Percentiles rank a stretch among this genome's conserved stretches.
Evolutionary conservation across 495 filamentous ascomycete genomes (phyloP).

Genomic region (Pyrenula massariospora): DNA sequence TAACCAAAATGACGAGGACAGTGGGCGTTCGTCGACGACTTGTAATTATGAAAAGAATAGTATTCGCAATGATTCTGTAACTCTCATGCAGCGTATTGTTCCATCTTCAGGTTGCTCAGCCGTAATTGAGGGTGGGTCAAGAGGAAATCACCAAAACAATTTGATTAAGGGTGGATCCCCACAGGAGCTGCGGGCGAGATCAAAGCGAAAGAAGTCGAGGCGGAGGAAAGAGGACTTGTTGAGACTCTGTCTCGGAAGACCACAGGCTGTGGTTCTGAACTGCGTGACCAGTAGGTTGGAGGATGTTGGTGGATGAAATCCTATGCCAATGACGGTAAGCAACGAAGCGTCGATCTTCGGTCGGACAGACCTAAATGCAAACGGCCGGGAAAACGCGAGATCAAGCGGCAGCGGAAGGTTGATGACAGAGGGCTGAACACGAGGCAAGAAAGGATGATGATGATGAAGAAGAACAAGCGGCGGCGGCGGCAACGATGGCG

Average conservation of each 20-base stretch:
- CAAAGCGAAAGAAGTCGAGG: background rate
- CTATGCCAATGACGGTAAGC: background rate
- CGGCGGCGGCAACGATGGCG: constrained; percentile 3
- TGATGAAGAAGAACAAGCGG: background rate
- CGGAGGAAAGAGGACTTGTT: background rate
- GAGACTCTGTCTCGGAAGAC: background rate
- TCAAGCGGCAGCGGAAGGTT: constrained; percentile 2
- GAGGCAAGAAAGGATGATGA: constrained; percentile 1
- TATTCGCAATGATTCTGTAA: no score
- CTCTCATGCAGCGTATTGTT: background rate
- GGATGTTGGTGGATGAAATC: background rate
- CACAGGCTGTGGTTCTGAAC: background rate
- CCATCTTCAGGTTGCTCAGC: background rate
- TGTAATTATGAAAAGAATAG: no score
- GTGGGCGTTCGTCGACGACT: no score
- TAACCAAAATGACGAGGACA: no score
- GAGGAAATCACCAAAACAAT: background rate
- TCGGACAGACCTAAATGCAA: background rate
- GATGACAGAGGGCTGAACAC: constrained; percentile 2
- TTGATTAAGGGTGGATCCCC: background rate
- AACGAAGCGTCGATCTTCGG: background rate
- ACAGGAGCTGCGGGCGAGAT: background rate
- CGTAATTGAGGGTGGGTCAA: background rate
- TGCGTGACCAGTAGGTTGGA: no score
- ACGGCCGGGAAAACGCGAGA: constrained; percentile 3